Conservation (phyloP, 768 basidiomycete species). For the Asterophora lycoperdoides region DNA sequence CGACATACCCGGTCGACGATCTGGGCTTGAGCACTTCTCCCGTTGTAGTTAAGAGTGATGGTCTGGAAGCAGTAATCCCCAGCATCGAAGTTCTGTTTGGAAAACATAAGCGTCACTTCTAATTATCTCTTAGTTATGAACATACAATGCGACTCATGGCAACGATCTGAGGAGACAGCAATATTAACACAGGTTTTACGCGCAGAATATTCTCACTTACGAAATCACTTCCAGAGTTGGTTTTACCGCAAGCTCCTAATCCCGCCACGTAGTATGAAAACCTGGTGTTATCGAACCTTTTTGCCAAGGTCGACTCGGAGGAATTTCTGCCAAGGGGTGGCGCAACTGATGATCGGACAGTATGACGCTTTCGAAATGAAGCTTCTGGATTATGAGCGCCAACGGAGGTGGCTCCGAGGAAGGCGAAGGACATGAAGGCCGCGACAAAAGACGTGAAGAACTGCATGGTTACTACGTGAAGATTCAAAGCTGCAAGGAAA, state of each 20-base stretch:
- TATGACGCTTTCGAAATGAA: conserved; percentile 10
- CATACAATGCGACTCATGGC: conserved; percentile 17
- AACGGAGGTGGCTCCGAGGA: conserved; percentile 10
- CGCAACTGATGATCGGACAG: conserved; percentile 4
- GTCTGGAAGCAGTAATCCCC: conserved; percentile 41
- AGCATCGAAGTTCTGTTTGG: conserved; percentile 18
- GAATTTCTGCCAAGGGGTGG: conserved; percentile 4
- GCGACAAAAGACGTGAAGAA: conserved; percentile 12
- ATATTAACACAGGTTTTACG: background rate
- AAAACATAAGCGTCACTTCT: background rate
- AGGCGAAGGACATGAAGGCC: conserved; percentile 13
- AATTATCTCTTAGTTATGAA: background rate
- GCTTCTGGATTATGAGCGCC: conserved; percentile 8
- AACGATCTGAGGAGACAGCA: conserved; percentile 41
- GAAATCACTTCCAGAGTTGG: conserved; percentile 35
- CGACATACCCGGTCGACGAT: conserved; percentile 48
- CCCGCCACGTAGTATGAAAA: conserved; percentile 30
- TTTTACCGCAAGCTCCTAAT: conserved; percentile 48
- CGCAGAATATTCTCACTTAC: conserved; percentile 24
- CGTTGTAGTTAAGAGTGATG: conserved; percentile 50
- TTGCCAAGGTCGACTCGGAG: conserved; percentile 17
- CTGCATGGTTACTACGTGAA: conserved; percentile 16
- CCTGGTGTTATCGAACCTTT: conserved; percentile 25
- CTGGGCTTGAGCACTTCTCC: conserved; percentile 36
- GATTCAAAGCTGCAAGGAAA: background rate